Evolutionary conservation across 2,329 filamentous ascomycete species (phyloP), one percentile per base, ranked within the genome.

Genomic region (Fusarium fracticaudum): DNA sequence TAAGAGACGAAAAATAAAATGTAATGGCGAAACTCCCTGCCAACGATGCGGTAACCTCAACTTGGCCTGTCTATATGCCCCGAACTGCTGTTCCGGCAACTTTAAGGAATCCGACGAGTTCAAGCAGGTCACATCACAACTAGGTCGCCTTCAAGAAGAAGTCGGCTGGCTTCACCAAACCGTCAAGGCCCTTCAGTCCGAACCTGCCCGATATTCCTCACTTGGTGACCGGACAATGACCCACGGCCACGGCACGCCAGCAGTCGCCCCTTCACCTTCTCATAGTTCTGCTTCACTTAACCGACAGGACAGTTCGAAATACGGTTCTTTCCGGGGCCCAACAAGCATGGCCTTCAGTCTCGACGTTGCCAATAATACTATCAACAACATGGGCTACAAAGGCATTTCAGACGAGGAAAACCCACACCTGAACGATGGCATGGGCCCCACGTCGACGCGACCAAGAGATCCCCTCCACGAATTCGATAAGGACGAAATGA

Each of bases 61-160:
- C 75, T 85, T 92, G 24, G 82, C 87, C 71, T 93, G 91, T 78
- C 84, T 91, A 50, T 93, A 93, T 82, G 87, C 91, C 11, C 88
- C 90, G 20, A 91, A 91, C 78, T 91, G 91, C 80, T 91, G 90
- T 80, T 84, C 89, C 71, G 95, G 90, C 85, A 94, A 90, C 82
- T 95, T 98, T 87, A 96, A 96, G 82, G 95, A 98, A 78, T 95
- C 94, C 53, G 94, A 97, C 15, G 95, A 98, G 81, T 98, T 95
- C 86, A 93, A 91, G 79, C 89, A 91, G 43, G 94, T 98, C 91
- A 90, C 91, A 62, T 86, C 88, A 40, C 93, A 96, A 75, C 90
- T 98, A 67, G 85, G 86, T 17, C 88, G 89, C 14, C 87, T 98
- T 31, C 95, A 98, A 81, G 92, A 96, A 62, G 94, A 98, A 83